These are phyloP conservation scores for Aspergillus novofumigatus DNA, from an alignment of 2,329 filamentous ascomycete species.

Conservation along the genomic window DNA sequence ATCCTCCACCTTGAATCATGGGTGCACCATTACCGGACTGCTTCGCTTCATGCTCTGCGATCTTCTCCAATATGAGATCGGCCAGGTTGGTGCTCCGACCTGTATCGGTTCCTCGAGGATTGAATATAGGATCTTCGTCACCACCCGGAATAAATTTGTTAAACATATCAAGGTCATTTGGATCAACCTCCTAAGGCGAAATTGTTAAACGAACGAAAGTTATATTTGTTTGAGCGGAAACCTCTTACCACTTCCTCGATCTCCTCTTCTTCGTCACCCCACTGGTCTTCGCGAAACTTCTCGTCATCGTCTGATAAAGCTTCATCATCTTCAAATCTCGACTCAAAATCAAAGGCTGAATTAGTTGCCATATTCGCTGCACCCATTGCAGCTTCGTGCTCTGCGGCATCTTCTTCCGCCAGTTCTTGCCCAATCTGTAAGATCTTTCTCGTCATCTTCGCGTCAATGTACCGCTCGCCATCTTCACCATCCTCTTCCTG, in stretches of 20 bases:
- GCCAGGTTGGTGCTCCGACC: slow-evolving; percentile 72
- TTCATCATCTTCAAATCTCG: slow-evolving; percentile 60
- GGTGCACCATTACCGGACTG: slow-evolving; percentile 44
- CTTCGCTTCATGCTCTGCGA: slow-evolving; percentile 80
- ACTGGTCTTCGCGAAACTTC: slow-evolving; percentile 59
- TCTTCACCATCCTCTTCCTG: slow-evolving; percentile 54
- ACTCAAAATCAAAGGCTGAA: slow-evolving; percentile 73
- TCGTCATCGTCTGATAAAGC: slow-evolving; percentile 47
- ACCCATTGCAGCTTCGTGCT: slow-evolving; percentile 35
- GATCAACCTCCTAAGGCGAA: slow-evolving; percentile 66
- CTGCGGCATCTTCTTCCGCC: slow-evolving; percentile 70
- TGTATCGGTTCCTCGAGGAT: slow-evolving; percentile 48
- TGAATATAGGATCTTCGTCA: slow-evolving; percentile 68
- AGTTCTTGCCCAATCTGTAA: slow-evolving; percentile 84
- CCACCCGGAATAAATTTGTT: slow-evolving; percentile 79
- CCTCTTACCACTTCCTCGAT: slow-evolving; percentile 43
- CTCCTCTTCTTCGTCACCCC: slow-evolving; percentile 77
- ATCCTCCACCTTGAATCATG: slow-evolving; percentile 50
- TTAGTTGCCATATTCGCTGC: slow-evolving; percentile 48
- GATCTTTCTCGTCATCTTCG: slow-evolving; percentile 84
- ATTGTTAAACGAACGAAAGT: neutral
- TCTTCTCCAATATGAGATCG: slow-evolving; percentile 90
- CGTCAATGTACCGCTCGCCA: slow-evolving; percentile 72
- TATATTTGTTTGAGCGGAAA: neutral
- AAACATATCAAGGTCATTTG: slow-evolving; percentile 83